Conservation (phyloP, 257 asterid genomes). For the Catharanthus roseus region DNA sequence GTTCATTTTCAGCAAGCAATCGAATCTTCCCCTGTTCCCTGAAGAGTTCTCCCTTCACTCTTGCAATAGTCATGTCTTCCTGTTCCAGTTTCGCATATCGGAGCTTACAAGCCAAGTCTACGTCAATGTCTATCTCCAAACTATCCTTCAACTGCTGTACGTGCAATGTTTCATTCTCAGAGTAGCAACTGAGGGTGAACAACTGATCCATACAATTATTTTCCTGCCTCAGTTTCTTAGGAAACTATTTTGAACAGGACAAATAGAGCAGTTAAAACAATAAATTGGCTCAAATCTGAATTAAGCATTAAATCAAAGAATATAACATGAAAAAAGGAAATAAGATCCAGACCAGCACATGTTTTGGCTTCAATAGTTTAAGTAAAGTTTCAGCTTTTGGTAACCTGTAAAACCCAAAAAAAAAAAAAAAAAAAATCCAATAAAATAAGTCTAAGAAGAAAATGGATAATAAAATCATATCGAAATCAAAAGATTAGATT, state of each 20-base stretch:
- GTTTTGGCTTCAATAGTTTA: constrained; percentile 60
- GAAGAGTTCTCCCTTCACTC: constrained; percentile 57
- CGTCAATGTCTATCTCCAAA: constrained; percentile 43
- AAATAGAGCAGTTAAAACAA: background rate
- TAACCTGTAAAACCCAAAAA: constrained; percentile 37
- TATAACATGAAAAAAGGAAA: background rate
- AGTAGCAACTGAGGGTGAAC: constrained; percentile 37
- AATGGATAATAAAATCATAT: background rate
- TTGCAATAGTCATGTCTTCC: constrained; percentile 29
- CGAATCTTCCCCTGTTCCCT: constrained; percentile 48
- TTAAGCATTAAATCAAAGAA: background rate
- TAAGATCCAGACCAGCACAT: constrained; percentile 43
- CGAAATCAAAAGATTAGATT: background rate
- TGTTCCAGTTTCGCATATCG: constrained; percentile 33
- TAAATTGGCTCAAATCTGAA: constrained; percentile 2
- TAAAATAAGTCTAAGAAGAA: background rate
- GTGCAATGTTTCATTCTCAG: constrained; percentile 34
- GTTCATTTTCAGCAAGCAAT: constrained; percentile 30
- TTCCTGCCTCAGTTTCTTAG: constrained; percentile 44
- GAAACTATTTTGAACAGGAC: constrained; percentile 43
- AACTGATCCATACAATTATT: constrained; percentile 25
- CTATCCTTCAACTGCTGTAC: constrained; percentile 40
- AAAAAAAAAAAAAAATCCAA: constrained; percentile 11
- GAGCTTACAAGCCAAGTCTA: constrained; percentile 42
- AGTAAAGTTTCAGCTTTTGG: constrained; percentile 40